Evolutionary conservation across 2,329 filamentous ascomycete genomes (phyloP).

Genomic region (Cytospora piceae): DNA sequence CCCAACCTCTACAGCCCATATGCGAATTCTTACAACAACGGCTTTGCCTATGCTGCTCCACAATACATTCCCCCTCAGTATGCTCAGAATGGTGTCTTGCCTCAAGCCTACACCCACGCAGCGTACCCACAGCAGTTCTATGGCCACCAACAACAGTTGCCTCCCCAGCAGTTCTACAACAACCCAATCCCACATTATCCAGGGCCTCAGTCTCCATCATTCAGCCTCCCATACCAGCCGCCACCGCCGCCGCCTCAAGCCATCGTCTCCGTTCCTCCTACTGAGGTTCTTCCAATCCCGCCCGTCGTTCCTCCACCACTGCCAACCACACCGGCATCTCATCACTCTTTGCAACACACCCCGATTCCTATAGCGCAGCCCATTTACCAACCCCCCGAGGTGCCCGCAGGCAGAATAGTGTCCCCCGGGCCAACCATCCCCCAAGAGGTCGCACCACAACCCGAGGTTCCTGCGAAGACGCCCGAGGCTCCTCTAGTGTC

Average conservation of each 20-base stretch:
- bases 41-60: slow-evolving; percentile 32
- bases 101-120: slow-evolving; percentile 49
- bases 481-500: background rate
- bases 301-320: slow-evolving; percentile 20
- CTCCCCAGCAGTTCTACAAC: slow-evolving; percentile 41
- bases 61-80: slow-evolving; percentile 57
- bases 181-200: slow-evolving; percentile 58
- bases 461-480: background rate
- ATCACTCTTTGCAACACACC: slow-evolving; percentile 8
- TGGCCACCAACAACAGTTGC: slow-evolving; percentile 39
- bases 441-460: background rate
- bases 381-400: background rate
- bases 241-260: slow-evolving; percentile 36
- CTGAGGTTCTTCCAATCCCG: slow-evolving; percentile 15
- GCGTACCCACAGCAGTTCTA: slow-evolving; percentile 59
- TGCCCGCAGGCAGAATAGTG: background rate
- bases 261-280: slow-evolving; percentile 19
- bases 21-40: slow-evolving; percentile 16
- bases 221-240: slow-evolving; percentile 61
- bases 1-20: slow-evolving; percentile 17
- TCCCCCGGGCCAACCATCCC: background rate
- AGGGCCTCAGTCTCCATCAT: slow-evolving; percentile 47
- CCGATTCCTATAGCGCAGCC: slow-evolving; percentile 11
- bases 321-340: slow-evolving; percentile 17
- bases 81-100: slow-evolving; percentile 58